Percentiles rank a stretch among this genome's conserved stretches.
Conservation (phyloP, 371 early-diverging fungal species). For the Zychaea mexicana region DNA sequence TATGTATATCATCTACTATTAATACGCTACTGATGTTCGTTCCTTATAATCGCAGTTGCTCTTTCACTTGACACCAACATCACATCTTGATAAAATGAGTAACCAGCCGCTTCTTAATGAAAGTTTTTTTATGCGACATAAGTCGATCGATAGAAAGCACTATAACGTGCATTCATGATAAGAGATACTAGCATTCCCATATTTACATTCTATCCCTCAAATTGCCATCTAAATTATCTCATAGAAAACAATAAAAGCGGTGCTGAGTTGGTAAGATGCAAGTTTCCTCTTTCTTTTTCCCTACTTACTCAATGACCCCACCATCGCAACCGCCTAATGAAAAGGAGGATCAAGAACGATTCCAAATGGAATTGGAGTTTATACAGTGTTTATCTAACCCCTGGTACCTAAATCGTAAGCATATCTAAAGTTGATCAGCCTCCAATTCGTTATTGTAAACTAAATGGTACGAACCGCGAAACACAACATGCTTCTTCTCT, state of each 20-base stretch:
- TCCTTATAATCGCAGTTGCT: no score
- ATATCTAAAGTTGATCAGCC: not conserved
- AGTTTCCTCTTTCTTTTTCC: no score
- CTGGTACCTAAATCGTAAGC: slow-evolving; percentile 84
- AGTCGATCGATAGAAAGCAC: no score
- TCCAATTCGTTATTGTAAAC: not conserved
- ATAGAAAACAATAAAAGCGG: not conserved
- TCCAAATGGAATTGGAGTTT: slow-evolving; percentile 93
- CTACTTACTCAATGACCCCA: not conserved
- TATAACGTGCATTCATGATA: no score
- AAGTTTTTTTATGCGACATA: no score
- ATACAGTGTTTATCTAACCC: slow-evolving; percentile 95
- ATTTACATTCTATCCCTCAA: slow-evolving; percentile 36
- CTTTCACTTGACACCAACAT: no score
- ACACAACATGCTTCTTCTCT: not conserved
- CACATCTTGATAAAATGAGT: no score
- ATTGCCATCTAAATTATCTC: no score
- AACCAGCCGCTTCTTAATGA: no score
- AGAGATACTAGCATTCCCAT: no score
- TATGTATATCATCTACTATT: no score
- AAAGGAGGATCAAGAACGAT: slow-evolving; percentile 31
- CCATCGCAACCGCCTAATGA: not conserved
- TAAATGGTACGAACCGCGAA: not conserved
- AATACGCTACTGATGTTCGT: no score
- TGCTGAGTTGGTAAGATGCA: not conserved